Evolutionary conservation across 2,329 filamentous ascomycete genomes (phyloP), one percentile per base, ranked within the genome.

Genomic region (Calycina herbarum): DNA sequence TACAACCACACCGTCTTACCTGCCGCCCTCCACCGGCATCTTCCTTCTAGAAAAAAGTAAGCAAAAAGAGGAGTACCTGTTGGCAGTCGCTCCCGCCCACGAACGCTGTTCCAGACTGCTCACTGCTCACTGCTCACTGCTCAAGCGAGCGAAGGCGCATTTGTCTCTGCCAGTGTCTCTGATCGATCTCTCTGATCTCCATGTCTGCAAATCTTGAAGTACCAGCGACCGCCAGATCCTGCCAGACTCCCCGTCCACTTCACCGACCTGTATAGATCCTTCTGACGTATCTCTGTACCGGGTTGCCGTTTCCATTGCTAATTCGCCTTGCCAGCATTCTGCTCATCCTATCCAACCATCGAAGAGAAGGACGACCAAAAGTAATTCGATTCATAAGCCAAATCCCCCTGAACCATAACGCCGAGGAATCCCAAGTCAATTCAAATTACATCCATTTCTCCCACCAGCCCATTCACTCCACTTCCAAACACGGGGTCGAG

Each of bases 1-100:
- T 57, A 62, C 45, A 31, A 57, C 60, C 45, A 33, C 48, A 35
- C 60, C 13, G n/a, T 27, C 45, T 62, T 48, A 56, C 29, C 48
- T 57, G 60, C 33, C 48, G 31, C 24, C 60, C 27, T 42, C 27
- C 27, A 15, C 33, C 60, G 20, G 6, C 45, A 10, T 51, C 45
- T 24, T 24, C 20, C 45, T 24, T 7, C 17, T 5, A 48, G 10
- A 33, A 48, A 42, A 29, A 62, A 62, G 60, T 62, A 62, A 62
- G 60, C 60, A 62, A 57, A 33, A 51, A 29, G 27, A 51, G 3
- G 20, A 10, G n/a, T 51, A 10, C 45, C 45, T 51, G 45, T 51
- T 51, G 7, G n/a, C 20, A 51, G 20, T 20, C 45, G 45, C 45
- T 24, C n/a, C 45, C 45, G 45, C 20, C 45, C 42, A 6, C 35